These are phyloP conservation scores for Colletotrichum caudatum DNA, from an alignment of 2,329 filamentous ascomycete species.

Conservation along the genomic window DNA sequence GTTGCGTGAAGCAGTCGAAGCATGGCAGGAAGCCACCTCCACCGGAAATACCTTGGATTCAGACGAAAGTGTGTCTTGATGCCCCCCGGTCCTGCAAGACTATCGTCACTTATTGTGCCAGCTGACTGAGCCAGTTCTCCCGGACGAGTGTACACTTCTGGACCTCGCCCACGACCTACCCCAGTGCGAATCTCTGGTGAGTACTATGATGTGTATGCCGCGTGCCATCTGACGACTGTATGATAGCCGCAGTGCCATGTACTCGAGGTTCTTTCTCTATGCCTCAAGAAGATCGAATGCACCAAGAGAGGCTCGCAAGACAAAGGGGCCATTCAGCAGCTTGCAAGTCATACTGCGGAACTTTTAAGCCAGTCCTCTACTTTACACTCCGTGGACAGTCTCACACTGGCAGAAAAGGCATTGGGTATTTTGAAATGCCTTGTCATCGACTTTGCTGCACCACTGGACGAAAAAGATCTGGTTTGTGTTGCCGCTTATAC, in stretches of 20 bases:
- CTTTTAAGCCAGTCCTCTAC: not conserved
- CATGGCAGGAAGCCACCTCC: not conserved
- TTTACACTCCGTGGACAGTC: not conserved
- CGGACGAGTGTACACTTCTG: slow-evolving; percentile 7
- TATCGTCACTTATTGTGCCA: not conserved
- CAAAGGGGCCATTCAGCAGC: slow-evolving; percentile 1
- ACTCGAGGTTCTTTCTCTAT: slow-evolving; percentile 18
- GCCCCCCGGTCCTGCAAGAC: not conserved
- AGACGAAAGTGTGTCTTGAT: not conserved
- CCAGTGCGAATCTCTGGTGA: slow-evolving; percentile 12
- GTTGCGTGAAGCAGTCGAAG: slow-evolving; percentile 3
- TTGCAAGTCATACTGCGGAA: slow-evolving; percentile 8
- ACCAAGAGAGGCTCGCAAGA: slow-evolving; percentile 13
- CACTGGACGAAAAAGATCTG: slow-evolving; percentile 44
- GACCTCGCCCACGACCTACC: slow-evolving; percentile 12
- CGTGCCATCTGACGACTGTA: not conserved
- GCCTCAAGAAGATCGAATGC: slow-evolving; percentile 5
- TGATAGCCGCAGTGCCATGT: slow-evolving; percentile 3
- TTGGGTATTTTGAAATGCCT: slow-evolving; percentile 16
- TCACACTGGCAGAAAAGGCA: slow-evolving; percentile 1
- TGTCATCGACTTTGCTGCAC: slow-evolving; percentile 1
- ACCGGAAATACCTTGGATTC: not conserved
- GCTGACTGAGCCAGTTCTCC: slow-evolving; percentile 14
- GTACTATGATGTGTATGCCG: not conserved
- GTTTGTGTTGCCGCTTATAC: slow-evolving; percentile 51